Percentiles rank a stretch among this genome's conserved stretches.
Conservation (phyloP, 1,284 basidiomycete genomes). For the Pseudomicrostroma phylloplanum region DNA sequence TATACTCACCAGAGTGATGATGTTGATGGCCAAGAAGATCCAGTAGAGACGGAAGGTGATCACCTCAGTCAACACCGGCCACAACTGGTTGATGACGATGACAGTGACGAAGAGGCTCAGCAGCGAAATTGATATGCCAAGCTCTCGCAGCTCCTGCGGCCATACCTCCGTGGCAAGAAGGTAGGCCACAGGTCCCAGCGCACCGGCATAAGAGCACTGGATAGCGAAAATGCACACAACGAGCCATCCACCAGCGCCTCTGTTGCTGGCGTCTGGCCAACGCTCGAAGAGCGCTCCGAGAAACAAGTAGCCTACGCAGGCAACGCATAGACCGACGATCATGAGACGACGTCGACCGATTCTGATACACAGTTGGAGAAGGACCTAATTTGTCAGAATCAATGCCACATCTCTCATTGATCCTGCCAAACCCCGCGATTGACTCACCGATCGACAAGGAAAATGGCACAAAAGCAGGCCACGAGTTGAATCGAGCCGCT, state of each 20-base stretch:
- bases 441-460: neutral
- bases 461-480: conserved; percentile 1
- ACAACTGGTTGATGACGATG: conserved; percentile 14
- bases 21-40: conserved; percentile 11
- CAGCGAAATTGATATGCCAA: neutral
- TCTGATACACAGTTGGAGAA: too few relatives aligned
- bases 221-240: conserved; percentile 1
- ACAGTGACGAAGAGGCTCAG: conserved; percentile 6
- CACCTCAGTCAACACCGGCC: conserved; percentile 10
- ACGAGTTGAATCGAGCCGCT: conserved; percentile 4
- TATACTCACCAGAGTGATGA: conserved; percentile 6
- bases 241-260: neutral
- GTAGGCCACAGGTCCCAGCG: neutral
- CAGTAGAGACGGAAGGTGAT: conserved; percentile 11
- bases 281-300: conserved; percentile 1
- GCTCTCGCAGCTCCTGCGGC: conserved; percentile 2
- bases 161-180: neutral
- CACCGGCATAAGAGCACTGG: conserved; percentile 1
- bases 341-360: conserved; percentile 1
- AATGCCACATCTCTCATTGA: too few relatives aligned
- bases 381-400: too few relatives aligned
- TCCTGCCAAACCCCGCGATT: too few relatives aligned
- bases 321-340: conserved; percentile 1
- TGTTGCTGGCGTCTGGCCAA: conserved; percentile 4
- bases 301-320: conserved; percentile 3